phyloP scores from a whole-genome alignment of 2,329 filamentous ascomycete genomes.

The Sclerotinia sclerotiorum region DNA sequence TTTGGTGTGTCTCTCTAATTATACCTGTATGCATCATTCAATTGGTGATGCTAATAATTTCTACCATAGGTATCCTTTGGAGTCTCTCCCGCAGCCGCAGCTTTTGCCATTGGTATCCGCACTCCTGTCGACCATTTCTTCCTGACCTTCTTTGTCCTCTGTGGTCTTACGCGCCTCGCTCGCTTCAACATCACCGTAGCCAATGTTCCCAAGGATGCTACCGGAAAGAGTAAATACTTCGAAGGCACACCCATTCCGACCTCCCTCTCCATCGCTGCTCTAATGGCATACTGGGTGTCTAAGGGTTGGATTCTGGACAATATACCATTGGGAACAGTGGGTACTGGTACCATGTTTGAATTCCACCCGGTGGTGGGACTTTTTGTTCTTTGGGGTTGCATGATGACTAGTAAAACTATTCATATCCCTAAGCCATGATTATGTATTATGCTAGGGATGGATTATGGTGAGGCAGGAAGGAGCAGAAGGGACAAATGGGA shows the following conservation, averaged over 20 bases:
- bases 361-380: slow-evolving; percentile 80
- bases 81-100: slow-evolving; percentile 80
- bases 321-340: slow-evolving; percentile 73
- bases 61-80: slow-evolving; percentile 85
- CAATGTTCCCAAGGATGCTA: slow-evolving; percentile 84
- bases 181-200: slow-evolving; percentile 96
- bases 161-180: slow-evolving; percentile 87
- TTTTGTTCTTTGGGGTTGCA: slow-evolving; percentile 84
- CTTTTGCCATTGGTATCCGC: slow-evolving; percentile 85
- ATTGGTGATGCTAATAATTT: background rate
- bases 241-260: slow-evolving; percentile 97
- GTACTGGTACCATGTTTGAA: slow-evolving; percentile 68
- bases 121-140: slow-evolving; percentile 77
- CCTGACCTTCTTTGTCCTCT: slow-evolving; percentile 87
- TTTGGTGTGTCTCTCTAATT: slow-evolving; percentile 57
- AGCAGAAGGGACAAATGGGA: background rate
- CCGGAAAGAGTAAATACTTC: slow-evolving; percentile 91
- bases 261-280: slow-evolving; percentile 71
- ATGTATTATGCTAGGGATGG: background rate
- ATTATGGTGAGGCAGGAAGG: background rate
- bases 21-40: background rate
- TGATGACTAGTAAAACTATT: slow-evolving; percentile 94
- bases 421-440: slow-evolving; percentile 82
- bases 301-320: slow-evolving; percentile 76
- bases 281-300: slow-evolving; percentile 89